Percentiles rank a stretch among this genome's conserved stretches.
Evolutionary conservation across 164 flowering plant species (phyloP).

Genomic region (Tinospora cordifolia): DNA sequence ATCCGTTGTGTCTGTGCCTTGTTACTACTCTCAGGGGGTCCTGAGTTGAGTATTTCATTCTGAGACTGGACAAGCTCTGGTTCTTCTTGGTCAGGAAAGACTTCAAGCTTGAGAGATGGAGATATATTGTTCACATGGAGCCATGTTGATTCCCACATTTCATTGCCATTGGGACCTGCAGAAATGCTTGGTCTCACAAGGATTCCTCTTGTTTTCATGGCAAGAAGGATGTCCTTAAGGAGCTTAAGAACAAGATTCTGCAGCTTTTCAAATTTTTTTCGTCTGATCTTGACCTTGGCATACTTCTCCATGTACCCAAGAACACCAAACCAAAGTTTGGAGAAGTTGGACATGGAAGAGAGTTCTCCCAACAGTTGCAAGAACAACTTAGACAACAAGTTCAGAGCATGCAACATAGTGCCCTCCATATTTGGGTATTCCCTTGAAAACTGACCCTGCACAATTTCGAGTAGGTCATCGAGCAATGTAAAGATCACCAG

Average conservation of each 20-base stretch:
- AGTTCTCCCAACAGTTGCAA: constrained; percentile 21
- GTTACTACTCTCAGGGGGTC: background rate
- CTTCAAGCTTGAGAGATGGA: constrained; percentile 23
- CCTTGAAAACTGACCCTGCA: constrained; percentile 22
- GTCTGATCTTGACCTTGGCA: constrained; percentile 23
- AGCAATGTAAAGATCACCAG: constrained; percentile 29
- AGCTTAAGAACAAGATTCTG: constrained; percentile 28
- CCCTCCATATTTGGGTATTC: constrained; percentile 33
- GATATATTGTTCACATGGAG: constrained; percentile 22
- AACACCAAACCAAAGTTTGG: constrained; percentile 30
- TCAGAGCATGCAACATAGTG: constrained; percentile 20
- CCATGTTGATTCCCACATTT: constrained; percentile 34
- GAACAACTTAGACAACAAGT: constrained; percentile 26
- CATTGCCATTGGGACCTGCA: constrained; percentile 16
- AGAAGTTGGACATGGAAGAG: constrained; percentile 15
- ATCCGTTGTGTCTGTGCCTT: background rate
- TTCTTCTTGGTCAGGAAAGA: constrained; percentile 28
- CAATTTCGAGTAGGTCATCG: constrained; percentile 31
- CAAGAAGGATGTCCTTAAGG: constrained; percentile 26
- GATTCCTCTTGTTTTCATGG: constrained; percentile 25
- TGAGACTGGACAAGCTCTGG: constrained; percentile 9
- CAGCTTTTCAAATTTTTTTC: constrained; percentile 30
- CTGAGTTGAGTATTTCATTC: constrained; percentile 6
- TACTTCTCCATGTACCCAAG: constrained; percentile 26
- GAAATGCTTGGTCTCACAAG: constrained; percentile 18